phyloP scores from a whole-genome alignment of 305 asterid genomes.

The Striga hermonthica region DNA sequence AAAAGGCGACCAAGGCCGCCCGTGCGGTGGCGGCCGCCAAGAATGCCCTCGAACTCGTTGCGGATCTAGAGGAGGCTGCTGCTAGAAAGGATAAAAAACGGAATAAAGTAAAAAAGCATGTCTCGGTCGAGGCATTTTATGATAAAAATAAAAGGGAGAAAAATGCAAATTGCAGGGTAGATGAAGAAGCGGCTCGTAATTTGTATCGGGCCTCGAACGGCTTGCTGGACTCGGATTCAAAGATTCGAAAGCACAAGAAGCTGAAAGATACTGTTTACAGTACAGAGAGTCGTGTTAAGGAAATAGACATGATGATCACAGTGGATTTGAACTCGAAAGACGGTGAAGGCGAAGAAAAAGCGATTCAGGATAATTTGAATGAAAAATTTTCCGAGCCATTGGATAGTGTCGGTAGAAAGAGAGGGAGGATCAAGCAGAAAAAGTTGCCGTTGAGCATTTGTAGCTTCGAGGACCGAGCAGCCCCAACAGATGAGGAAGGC shows the following conservation, averaged over 20 bases:
- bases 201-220: conserved; percentile 64
- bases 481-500: conserved; percentile 47
- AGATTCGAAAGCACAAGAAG: conserved; percentile 50
- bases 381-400: conserved; percentile 38
- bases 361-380: conserved; percentile 36
- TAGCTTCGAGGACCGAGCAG: conserved; percentile 56
- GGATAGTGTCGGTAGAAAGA: conserved; percentile 51
- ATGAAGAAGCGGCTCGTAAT: conserved; percentile 71
- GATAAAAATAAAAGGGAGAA: conserved; percentile 46
- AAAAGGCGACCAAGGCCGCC: conserved; percentile 76
- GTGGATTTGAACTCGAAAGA: conserved; percentile 44
- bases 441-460: conserved; percentile 74
- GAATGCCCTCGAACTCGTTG: conserved; percentile 63
- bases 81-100: conserved; percentile 42
- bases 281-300: conserved; percentile 36
- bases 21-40: conserved; percentile 80
- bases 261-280: conserved; percentile 39
- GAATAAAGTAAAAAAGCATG: conserved; percentile 66
- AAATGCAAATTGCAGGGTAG: conserved; percentile 41
- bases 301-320: conserved; percentile 32
- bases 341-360: too few relatives aligned
- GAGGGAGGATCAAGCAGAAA: conserved; percentile 61
- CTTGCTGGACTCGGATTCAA: conserved; percentile 41
- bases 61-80: conserved; percentile 41
- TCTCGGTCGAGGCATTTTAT: conserved; percentile 57